A percentile compares a stretch with the other conserved stretches of the same genome.
These are phyloP conservation scores for Scheffersomyces stipitis DNA, from an alignment of 805 yeast species.

Conservation along the genomic window DNA sequence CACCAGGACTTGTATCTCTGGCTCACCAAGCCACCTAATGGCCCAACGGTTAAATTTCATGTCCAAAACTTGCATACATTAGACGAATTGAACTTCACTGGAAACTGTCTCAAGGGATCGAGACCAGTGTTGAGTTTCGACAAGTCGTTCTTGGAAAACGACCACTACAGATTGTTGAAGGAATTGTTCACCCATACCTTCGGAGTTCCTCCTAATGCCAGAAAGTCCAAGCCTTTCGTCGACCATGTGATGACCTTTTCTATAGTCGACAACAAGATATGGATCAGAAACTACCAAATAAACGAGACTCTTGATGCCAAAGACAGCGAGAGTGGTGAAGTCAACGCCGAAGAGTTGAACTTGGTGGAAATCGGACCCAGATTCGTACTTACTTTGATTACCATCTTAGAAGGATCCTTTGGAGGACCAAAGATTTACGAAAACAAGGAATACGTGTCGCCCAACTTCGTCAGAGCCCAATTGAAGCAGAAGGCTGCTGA, in stretches of 20 bases:
- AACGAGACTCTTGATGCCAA: conserved; percentile 62
- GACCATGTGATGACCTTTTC: conserved; percentile 95
- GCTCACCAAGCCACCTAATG: conserved; percentile 96
- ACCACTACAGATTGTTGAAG: conserved; percentile 71
- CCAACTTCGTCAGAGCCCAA: conserved; percentile 93
- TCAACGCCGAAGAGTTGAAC: conserved; percentile 57
- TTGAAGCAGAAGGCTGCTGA: conserved; percentile 74
- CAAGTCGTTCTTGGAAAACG: conserved; percentile 61
- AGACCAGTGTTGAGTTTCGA: conserved; percentile 93
- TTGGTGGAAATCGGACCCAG: conserved; percentile 96
- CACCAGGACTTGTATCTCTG: conserved; percentile 93
- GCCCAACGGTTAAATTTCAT: conserved; percentile 93
- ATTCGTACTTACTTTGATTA: conserved; percentile 86
- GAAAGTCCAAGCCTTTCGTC: conserved; percentile 90
- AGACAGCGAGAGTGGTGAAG: conserved; percentile 47
- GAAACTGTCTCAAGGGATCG: conserved; percentile 93
- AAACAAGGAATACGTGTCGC: conserved; percentile 94
- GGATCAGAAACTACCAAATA: conserved; percentile 95
- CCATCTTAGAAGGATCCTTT: conserved; percentile 92
- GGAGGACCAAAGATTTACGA: conserved; percentile 98
- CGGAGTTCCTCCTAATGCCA: conserved; percentile 93
- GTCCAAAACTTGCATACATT: conserved; percentile 93
- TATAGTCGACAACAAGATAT: conserved; percentile 87
- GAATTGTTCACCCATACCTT: conserved; percentile 78
- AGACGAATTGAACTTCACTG: conserved; percentile 94